Percentiles rank a stretch among this genome's conserved stretches.
Evolutionary conservation across 2,329 filamentous ascomycete species (phyloP).

Genomic region (Verticillium tricorpus): DNA sequence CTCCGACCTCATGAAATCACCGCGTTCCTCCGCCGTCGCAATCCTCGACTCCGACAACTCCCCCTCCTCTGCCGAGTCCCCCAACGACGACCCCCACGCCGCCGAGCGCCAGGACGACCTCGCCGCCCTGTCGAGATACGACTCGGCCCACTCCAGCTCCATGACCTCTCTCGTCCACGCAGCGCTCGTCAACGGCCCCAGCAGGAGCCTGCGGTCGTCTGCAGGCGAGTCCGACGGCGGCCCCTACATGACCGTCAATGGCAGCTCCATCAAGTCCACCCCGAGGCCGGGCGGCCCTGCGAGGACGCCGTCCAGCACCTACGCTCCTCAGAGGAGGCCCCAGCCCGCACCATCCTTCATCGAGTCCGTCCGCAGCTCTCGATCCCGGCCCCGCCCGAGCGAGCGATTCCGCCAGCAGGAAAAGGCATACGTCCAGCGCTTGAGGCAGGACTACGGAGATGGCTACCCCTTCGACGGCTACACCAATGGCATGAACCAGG

Average conservation of each 20-base stretch:
- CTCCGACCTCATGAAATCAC: slow-evolving; percentile 35
- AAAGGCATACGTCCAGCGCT: slow-evolving; percentile 87
- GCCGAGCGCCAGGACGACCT: slow-evolving; percentile 45
- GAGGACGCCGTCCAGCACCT: slow-evolving; percentile 74
- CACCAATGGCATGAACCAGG: slow-evolving; percentile 60
- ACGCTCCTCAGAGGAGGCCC: slow-evolving; percentile 61
- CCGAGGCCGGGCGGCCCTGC: slow-evolving; percentile 65
- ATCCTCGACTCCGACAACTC: slow-evolving; percentile 41
- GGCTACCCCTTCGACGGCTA: slow-evolving; percentile 50
- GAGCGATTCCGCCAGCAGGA: slow-evolving; percentile 72
- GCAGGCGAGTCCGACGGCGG: slow-evolving; percentile 15
- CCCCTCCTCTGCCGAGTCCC: slow-evolving; percentile 39
- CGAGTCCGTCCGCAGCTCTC: slow-evolving; percentile 42
- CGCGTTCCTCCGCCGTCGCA: slow-evolving; percentile 27
- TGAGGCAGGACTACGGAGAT: slow-evolving; percentile 68
- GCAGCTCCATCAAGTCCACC: slow-evolving; percentile 19
- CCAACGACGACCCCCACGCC: slow-evolving; percentile 37
- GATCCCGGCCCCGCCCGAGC: slow-evolving; percentile 44
- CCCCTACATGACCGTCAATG: slow-evolving; percentile 16
- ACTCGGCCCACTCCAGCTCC: slow-evolving; percentile 29
- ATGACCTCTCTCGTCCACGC: slow-evolving; percentile 31
- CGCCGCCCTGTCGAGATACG: slow-evolving; percentile 38
- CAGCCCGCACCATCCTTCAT: slow-evolving; percentile 37
- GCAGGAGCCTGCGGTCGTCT: slow-evolving; percentile 9
- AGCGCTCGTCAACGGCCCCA: slow-evolving; percentile 9